phyloP scores from a whole-genome alignment of 805 yeast genomes.

The Cyberlindnera galapagoensis region DNA sequence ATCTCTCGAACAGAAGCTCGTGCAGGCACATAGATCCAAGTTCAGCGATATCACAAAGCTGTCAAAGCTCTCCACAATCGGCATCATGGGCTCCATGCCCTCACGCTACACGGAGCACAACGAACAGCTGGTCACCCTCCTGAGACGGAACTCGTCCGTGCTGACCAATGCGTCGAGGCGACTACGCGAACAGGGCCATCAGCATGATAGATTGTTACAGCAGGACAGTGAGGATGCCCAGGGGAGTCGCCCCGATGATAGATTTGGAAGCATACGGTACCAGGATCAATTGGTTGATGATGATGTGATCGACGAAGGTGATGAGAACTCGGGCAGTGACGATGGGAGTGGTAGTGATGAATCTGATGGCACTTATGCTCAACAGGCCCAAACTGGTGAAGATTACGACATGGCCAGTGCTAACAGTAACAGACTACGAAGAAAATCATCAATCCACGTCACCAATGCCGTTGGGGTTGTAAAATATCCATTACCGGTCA shows the following conservation, averaged over 20 bases:
- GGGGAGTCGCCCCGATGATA: neutral
- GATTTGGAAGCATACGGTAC: constrained; percentile 6
- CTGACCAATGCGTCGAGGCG: neutral
- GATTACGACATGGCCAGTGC: constrained; percentile 5
- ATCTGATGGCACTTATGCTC: constrained; percentile 4
- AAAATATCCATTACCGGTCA: constrained; percentile 19
- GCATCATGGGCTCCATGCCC: constrained; percentile 19
- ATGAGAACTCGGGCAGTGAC: constrained; percentile 1
- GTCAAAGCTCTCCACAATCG: constrained; percentile 9
- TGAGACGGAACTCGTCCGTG: constrained; percentile 1
- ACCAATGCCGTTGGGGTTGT: constrained; percentile 2
- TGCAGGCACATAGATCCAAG: constrained; percentile 1
- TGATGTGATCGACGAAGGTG: constrained; percentile 16
- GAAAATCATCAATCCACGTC: too few species aligned
- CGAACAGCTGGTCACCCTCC: constrained; percentile 8
- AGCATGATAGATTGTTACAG: too few species aligned
- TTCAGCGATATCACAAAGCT: constrained; percentile 5
- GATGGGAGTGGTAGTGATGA: constrained; percentile 3
- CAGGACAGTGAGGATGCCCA: constrained; percentile 1
- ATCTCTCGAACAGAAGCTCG: constrained; percentile 7
- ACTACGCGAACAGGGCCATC: too few species aligned
- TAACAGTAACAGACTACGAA: constrained; percentile 3
- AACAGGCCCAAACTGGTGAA: constrained; percentile 3
- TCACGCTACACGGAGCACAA: constrained; percentile 11
- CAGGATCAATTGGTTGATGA: too few species aligned